Conservation (phyloP, 305 asterid genomes). For the Fraxinus dipetala region DNA sequence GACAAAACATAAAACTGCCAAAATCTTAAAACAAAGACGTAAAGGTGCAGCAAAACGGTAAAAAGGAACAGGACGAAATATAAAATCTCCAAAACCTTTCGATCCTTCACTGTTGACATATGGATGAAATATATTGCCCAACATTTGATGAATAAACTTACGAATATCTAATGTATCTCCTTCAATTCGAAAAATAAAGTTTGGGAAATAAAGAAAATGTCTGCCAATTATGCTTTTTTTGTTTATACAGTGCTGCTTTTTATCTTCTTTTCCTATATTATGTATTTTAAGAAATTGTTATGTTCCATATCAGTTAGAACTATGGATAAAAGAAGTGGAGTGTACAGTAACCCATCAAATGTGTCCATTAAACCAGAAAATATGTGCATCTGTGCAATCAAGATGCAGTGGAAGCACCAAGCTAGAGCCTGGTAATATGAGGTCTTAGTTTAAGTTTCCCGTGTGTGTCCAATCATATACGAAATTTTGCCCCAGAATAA, state of each 20-base stretch:
- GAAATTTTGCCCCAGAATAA: background rate
- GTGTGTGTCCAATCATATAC: background rate
- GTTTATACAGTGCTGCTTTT: background rate
- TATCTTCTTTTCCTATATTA: background rate
- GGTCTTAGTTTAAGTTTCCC: background rate
- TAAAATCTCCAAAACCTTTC: background rate
- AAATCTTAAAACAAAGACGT: background rate
- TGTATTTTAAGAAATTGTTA: background rate
- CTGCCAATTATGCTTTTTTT: background rate
- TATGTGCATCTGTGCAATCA: background rate
- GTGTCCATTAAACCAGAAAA: background rate
- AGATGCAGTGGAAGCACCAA: background rate
- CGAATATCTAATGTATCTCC: background rate
- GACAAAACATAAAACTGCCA: background rate
- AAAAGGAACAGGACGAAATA: background rate
- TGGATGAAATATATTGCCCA: background rate
- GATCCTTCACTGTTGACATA: background rate
- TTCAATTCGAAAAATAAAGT: background rate
- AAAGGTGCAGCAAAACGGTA: background rate
- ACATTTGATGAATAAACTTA: background rate
- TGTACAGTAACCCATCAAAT: background rate
- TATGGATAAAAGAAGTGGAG: background rate
- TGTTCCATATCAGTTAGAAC: background rate
- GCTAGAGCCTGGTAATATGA: background rate
- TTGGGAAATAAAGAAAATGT: background rate